These are phyloP conservation scores for Fusarium torreyae DNA, from an alignment of 2,329 filamentous ascomycete genomes.

Conservation along the genomic window DNA sequence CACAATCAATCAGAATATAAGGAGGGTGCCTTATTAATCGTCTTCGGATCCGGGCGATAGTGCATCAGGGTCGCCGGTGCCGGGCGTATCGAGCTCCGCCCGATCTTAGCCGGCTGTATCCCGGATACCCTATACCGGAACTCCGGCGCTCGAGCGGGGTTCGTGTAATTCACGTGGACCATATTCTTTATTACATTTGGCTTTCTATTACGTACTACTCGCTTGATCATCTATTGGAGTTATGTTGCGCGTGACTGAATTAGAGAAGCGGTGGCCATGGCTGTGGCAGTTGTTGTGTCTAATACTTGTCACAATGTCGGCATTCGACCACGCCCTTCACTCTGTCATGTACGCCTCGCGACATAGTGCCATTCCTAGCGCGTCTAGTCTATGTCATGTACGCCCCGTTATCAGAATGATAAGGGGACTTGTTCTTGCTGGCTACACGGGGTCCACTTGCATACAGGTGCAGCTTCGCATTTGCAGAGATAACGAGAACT, in stretches of 20 bases:
- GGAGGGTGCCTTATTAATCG: constrained; percentile 36
- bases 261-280: constrained; percentile 16
- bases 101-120: constrained; percentile 49
- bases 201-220: constrained; percentile 35
- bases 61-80: constrained; percentile 46
- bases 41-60: constrained; percentile 33
- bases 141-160: constrained; percentile 33
- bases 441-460: constrained; percentile 1
- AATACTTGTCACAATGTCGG: constrained; percentile 30
- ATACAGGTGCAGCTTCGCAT: constrained; percentile 8
- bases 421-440: constrained; percentile 8
- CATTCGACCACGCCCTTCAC: constrained; percentile 39
- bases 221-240: not conserved
- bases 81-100: constrained; percentile 40
- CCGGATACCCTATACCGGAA: constrained; percentile 43
- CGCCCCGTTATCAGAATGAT: not conserved
- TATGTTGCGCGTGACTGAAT: constrained; percentile 25
- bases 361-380: constrained; percentile 27
- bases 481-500: constrained; percentile 15
- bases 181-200: constrained; percentile 15
- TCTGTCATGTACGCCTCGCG: constrained; percentile 37
- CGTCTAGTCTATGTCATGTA: not conserved
- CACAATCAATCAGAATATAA: constrained; percentile 9
- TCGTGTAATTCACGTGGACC: constrained; percentile 27
- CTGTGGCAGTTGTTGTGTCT: constrained; percentile 1